Evolutionary conservation across 306 rosid genomes (phyloP).

Genomic region (Rosa persica): DNA sequence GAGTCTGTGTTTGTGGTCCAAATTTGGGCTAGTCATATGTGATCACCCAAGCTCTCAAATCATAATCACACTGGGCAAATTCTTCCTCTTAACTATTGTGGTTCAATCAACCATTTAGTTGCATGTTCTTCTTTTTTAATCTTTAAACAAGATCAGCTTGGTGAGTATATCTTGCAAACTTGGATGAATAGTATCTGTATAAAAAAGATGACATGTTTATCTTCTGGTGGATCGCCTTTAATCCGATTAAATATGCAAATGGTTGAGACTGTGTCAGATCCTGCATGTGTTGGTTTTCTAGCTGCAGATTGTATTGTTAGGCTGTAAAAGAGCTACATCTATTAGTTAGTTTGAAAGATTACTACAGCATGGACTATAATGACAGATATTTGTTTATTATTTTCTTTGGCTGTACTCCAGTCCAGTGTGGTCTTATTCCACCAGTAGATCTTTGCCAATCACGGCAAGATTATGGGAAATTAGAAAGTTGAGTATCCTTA

Average conservation of each 20-base stretch:
- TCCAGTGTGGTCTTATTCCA: background rate
- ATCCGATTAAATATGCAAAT: conserved; percentile 17
- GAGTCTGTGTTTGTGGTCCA: conserved; percentile 62
- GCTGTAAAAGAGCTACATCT: background rate
- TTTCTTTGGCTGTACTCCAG: background rate
- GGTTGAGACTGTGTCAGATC: conserved; percentile 15
- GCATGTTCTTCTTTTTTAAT: background rate
- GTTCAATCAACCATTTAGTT: conserved; percentile 8
- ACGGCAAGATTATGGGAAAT: background rate
- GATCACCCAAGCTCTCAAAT: conserved; percentile 35
- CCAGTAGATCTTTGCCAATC: background rate
- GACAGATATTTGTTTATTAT: background rate
- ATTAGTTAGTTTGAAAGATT: background rate
- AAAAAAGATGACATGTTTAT: background rate
- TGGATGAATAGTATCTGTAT: conserved; percentile 13
- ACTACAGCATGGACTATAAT: background rate
- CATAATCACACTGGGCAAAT: conserved; percentile 29
- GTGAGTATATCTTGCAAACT: conserved; percentile 24
- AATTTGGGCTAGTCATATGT: conserved; percentile 33
- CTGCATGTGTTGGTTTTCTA: conserved; percentile 20
- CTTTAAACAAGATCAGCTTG: conserved; percentile 9
- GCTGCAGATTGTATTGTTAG: conserved; percentile 9
- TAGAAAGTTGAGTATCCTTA: background rate
- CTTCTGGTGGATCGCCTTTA: conserved; percentile 17
- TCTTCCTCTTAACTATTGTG: conserved; percentile 24